Percentiles rank a stretch among this genome's conserved stretches.
Evolutionary conservation across 2,329 filamentous ascomycete species (phyloP).

Genomic region (Ascochyta rabiei): DNA sequence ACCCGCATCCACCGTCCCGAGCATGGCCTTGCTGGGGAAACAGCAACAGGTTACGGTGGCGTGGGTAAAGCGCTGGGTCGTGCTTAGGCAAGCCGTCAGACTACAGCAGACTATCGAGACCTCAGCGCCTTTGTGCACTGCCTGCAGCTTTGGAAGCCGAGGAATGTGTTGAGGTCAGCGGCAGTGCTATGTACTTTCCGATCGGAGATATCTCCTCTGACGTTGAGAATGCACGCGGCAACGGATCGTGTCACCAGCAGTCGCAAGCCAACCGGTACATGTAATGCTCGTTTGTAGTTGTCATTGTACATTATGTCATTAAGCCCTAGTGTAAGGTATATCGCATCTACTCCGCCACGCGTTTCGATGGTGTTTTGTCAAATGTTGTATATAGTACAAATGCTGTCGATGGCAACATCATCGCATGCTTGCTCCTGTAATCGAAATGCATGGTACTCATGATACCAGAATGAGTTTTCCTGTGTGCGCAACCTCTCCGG

Average conservation of each 20-base stretch:
- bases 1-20: not conserved
- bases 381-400: constrained; percentile 3
- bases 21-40: not conserved
- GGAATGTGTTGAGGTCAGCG: constrained; percentile 3
- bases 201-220: constrained; percentile 6
- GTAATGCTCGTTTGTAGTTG: too few species aligned
- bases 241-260: too few species aligned
- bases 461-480: not conserved
- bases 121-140: not conserved
- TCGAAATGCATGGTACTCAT: not conserved
- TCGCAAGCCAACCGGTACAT: not conserved
- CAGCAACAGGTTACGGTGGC: too few species aligned
- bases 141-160: not conserved
- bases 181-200: not conserved
- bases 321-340: not conserved
- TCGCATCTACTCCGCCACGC: not conserved
- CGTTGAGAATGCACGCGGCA: not conserved
- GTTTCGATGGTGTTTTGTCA: not conserved
- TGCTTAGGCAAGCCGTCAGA: not conserved
- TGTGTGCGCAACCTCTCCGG: not conserved
- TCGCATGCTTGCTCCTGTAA: not conserved
- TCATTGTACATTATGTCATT: constrained; percentile 9
- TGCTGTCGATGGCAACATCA: not conserved
- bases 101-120: not conserved
- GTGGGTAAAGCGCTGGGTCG: too few species aligned